A percentile compares a stretch with the other conserved stretches of the same genome.
Evolutionary conservation across 225 moss, liverwort and hornwort species (phyloP).

Genomic region (Bryoerythrophyllum caledonicum): DNA sequence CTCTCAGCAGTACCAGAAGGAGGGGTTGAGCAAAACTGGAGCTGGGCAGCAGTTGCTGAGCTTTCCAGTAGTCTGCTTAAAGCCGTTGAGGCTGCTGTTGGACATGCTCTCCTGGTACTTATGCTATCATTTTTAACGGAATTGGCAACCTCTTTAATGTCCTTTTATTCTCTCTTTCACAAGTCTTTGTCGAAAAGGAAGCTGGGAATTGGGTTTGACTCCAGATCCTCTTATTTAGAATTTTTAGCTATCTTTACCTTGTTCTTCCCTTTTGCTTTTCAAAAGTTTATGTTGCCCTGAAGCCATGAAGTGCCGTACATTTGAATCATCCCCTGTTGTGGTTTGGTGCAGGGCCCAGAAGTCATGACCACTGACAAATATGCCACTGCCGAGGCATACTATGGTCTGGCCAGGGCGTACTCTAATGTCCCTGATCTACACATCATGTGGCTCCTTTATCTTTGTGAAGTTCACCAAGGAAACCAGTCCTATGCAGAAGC

Average conservation of each 20-base stretch:
- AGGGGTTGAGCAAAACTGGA: constrained; percentile 74
- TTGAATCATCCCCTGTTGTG: constrained; percentile 16
- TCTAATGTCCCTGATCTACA: constrained; percentile 98
- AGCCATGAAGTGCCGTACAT: constrained; percentile 19
- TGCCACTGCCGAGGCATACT: constrained; percentile 93
- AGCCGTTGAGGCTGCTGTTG: constrained; percentile 96
- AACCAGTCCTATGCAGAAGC: constrained; percentile 99
- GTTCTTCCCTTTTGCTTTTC: constrained; percentile 7
- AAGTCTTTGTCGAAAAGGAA: not conserved
- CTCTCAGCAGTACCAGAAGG: constrained; percentile 69
- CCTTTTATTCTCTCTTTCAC: not conserved
- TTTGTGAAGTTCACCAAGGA: constrained; percentile 96
- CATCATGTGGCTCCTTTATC: constrained; percentile 98
- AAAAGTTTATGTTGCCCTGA: not conserved
- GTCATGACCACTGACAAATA: constrained; percentile 85
- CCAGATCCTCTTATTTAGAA: not conserved
- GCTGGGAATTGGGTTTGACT: not conserved
- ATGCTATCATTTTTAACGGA: constrained; percentile 12
- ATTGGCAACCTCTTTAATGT: not conserved
- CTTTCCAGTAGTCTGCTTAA: constrained; percentile 79
- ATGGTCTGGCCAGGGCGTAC: constrained; percentile 93
- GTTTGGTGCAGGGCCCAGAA: constrained; percentile 65
- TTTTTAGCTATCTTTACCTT: not conserved
- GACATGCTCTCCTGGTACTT: constrained; percentile 91
- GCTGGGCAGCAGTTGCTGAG: constrained; percentile 79